A percentile compares a stretch with the other conserved stretches of the same genome.
phyloP scores from a whole-genome alignment of 176 grass and related monocot genomes.

The Zizania latifolia region DNA sequence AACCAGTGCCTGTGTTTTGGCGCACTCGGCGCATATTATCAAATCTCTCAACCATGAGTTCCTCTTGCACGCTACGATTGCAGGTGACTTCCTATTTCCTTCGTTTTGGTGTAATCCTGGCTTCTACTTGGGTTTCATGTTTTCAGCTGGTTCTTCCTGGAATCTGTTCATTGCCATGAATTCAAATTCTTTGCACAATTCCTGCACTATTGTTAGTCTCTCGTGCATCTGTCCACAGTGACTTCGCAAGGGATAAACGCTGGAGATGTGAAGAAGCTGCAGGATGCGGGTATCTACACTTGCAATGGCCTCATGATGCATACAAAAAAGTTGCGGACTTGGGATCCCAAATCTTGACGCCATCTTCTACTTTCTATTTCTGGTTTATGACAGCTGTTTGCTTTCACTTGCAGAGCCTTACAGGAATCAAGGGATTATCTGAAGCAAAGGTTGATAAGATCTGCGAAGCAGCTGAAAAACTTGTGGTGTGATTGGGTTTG shows the following conservation, averaged over 20 bases:
- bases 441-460: conserved; percentile 96
- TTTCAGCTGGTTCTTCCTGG: background rate
- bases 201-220: background rate
- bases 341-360: background rate
- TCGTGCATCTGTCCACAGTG: conserved; percentile 43
- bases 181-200: background rate
- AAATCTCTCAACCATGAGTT: no score
- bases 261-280: conserved; percentile 90
- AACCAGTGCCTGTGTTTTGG: background rate
- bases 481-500: conserved; percentile 48
- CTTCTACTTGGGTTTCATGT: background rate
- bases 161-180: background rate
- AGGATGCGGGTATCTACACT: conserved; percentile 96
- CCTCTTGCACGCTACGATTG: background rate
- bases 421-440: conserved; percentile 88
- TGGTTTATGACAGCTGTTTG: background rate
- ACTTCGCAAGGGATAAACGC: conserved; percentile 89
- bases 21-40: no score
- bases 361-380: background rate
- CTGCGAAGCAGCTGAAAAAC: conserved; percentile 73
- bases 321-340: conserved; percentile 63
- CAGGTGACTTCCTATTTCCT: background rate
- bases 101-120: background rate
- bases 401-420: conserved; percentile 48
- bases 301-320: conserved; percentile 99